Conservation (phyloP, 345 rosid genomes). For the Rhodamnia rubescens region DNA sequence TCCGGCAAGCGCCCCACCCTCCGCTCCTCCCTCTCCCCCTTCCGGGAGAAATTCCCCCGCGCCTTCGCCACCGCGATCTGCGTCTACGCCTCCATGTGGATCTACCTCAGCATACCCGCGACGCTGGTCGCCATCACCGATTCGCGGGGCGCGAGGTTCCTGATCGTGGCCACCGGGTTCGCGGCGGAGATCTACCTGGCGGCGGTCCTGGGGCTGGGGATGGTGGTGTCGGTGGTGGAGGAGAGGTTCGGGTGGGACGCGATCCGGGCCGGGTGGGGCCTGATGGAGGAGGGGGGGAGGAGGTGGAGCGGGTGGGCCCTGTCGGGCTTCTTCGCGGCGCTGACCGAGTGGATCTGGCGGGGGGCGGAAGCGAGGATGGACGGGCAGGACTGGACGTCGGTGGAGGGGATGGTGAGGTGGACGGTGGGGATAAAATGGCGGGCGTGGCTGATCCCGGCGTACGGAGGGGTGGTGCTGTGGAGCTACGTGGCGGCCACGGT, state of each 20-base stretch:
- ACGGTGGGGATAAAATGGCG: conserved; percentile 22
- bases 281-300: conserved; percentile 56
- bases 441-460: conserved; percentile 29
- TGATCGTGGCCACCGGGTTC: conserved; percentile 13
- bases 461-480: conserved; percentile 46
- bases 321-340: conserved; percentile 26
- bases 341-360: conserved; percentile 42
- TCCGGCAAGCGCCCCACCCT: conserved; percentile 32
- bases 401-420: conserved; percentile 21
- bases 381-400: conserved; percentile 12
- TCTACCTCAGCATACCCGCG: conserved; percentile 21
- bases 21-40: conserved; percentile 8
- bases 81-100: conserved; percentile 27
- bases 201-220: conserved; percentile 43
- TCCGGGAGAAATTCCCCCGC: conserved; percentile 28
- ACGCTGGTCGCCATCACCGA: conserved; percentile 13
- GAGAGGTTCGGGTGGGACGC: conserved; percentile 52
- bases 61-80: conserved; percentile 34
- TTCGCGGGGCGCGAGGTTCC: conserved; percentile 8
- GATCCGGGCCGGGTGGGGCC: conserved; percentile 22
- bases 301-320: conserved; percentile 42
- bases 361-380: conserved; percentile 34
- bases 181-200: conserved; percentile 44
- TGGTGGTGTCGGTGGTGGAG: conserved; percentile 61
- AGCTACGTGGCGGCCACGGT: conserved; percentile 48